Base-by-base conservation (phyloP, 345 rosid genomes). In the Geranium rotundifolium region DNA sequence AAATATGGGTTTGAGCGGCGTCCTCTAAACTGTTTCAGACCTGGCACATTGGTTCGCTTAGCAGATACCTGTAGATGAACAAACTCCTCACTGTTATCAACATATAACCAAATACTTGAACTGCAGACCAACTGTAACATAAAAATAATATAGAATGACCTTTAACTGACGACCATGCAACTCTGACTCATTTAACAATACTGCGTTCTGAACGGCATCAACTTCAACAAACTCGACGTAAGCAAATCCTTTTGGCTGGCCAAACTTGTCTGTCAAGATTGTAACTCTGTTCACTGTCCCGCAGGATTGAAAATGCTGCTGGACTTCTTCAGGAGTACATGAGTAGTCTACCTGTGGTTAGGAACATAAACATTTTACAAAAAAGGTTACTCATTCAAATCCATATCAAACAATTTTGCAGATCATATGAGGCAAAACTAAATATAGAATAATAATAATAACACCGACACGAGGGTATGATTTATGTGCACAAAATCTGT, bases 231-330 rank as follows among this genome's bases (percentile, higher is more conserved):
- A 93, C 66, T 93, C 99, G 5, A 93, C 99, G 12, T 93, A 93
- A 4, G 99, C 97, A 80, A 93, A 93, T 63, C 99, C 99, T 77
- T 93, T 93, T 31, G 99, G 99, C 60, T 93, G 99, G 65, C 96
- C 99, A 63, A 90, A 93, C 85, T 93, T 93, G 74, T 93, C 99
- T 0, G 99, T 90, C 86, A 93, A 83, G 75, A 93, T 93, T 13
- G 99, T 93, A 70, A 92, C 98, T 60, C 98, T 79, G 70, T 93
- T 90, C n/a, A n/a, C n/a, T n/a, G n/a, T n/a, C n/a, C n/a, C n/a
- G n/a, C n/a, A n/a, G n/a, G n/a, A n/a, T n/a, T 93, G 99, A 74
- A 93, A 93, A 78, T 93, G 99, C 72, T 90, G 99, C 68, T 93
- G 99, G 52, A 93, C 92, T 81, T 93, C 99, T 77, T 93, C 99